Base-by-base conservation (phyloP, 2,329 filamentous ascomycete species). In the Didymella glomerata region DNA sequence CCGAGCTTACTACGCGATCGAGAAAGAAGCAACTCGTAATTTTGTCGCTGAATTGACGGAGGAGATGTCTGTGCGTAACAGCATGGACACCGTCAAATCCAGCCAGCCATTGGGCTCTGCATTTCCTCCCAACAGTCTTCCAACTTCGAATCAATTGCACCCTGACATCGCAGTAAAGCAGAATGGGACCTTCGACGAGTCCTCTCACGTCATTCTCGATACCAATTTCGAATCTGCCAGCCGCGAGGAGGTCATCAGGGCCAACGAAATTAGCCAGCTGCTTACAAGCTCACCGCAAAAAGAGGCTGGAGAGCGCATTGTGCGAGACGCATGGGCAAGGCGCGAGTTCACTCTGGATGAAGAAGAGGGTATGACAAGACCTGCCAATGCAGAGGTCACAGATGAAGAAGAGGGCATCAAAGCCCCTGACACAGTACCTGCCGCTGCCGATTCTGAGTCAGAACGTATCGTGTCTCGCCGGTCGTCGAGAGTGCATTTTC, bases 1-100 rank as follows among this genome's bases (percentile, higher is more conserved):
- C 77, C 85, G 92, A 42, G 94, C 94, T 0, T 97, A 96, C 76
- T 98, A 96, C 76, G 88, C 91, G 2, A 85, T 97, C 9, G 95
- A 93, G 73, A 92, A 93, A 72, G 91, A 97, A 73, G 88, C 97
- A 77, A 93, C 95, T 60, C 87, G 87, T 60, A 94, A 98, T 53
- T 86, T 91, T 75, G 86, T 91, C 36, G 90, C 90, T 60, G 88
- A 87, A 20, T 88, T 93, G 66, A 88, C 91, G 11, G 87, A 90
- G 58, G 90, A 94, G 67, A 85, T 96, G 7, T 86, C 95, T 13
- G 85, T 88, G 14, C 87, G 72, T 8, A 74, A 72, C 28, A 74
- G 71, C 9, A 63, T 78, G 48, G 76, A 81, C 7, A 74, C 72
- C 0, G 73, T 83, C 40, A 72, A 72, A 20, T 81, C 79, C 4